These are phyloP conservation scores for Rubia yunnanensis DNA, from an alignment of 257 asterid genomes.

Conservation along the genomic window DNA sequence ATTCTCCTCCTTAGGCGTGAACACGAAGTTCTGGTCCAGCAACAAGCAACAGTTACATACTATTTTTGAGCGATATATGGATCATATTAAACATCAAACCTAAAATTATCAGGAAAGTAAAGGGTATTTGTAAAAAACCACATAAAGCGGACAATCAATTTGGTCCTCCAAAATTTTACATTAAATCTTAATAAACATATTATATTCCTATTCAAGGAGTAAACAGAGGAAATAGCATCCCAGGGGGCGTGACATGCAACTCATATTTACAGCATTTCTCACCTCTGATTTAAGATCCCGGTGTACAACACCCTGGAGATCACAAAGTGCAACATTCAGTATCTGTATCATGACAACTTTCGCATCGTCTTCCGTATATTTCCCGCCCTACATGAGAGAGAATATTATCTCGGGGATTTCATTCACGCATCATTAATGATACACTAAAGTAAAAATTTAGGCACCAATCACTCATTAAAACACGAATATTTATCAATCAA, in stretches of 20 bases:
- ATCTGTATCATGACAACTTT: conserved; percentile 75
- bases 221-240: background rate
- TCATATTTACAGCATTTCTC: conserved; percentile 10
- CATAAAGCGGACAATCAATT: no score
- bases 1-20: conserved; percentile 64
- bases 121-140: background rate
- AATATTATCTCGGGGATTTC: conserved; percentile 1
- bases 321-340: conserved; percentile 66
- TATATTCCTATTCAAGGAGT: background rate
- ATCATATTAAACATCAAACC: conserved; percentile 1
- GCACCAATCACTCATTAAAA: background rate
- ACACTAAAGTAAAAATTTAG: background rate
- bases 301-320: conserved; percentile 95
- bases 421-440: background rate
- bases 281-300: conserved; percentile 98
- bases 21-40: conserved; percentile 77
- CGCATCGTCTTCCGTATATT: conserved; percentile 77
- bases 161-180: background rate
- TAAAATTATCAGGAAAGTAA: background rate
- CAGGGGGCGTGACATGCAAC: conserved; percentile 1
- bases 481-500: background rate
- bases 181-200: background rate
- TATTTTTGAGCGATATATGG: conserved; percentile 2
- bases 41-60: conserved; percentile 30
- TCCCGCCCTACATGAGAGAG: conserved; percentile 52